Conservation (phyloP, 192 early-diverging fungal species). For the Phycomyces nitens region DNA sequence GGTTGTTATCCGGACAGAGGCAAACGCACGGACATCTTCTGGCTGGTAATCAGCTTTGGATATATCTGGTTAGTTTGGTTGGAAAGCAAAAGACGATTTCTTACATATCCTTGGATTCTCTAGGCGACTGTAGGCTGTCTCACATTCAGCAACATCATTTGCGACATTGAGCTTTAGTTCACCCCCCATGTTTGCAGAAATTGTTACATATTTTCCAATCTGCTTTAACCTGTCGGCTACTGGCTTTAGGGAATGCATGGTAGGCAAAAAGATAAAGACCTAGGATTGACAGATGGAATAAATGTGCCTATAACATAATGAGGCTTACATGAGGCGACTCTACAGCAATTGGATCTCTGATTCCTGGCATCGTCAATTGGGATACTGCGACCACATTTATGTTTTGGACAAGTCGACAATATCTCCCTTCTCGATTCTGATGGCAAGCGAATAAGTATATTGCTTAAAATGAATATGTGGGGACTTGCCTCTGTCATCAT, state of each 20-base stretch:
- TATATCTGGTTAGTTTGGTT: not conserved
- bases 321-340: not conserved
- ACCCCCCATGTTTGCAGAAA: not conserved
- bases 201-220: not conserved
- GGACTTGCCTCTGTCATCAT: conserved; percentile 4
- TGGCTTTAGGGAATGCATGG: not conserved
- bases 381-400: not conserved
- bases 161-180: not conserved
- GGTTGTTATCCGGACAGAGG: not conserved
- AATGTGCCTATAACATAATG: not conserved
- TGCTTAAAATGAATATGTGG: too few species aligned
- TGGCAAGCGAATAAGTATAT: too few species aligned
- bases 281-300: not conserved
- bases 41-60: not conserved
- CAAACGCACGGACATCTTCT: not conserved
- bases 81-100: not conserved
- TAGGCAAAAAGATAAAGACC: not conserved
- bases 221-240: not conserved
- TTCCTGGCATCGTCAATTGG: not conserved
- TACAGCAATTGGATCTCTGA: conserved; percentile 1
- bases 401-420: not conserved
- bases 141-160: not conserved
- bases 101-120: conserved; percentile 7
- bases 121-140: not conserved
- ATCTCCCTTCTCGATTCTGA: not conserved